Conservation (phyloP, 805 yeast species). For the Suhomyces sp. region DNA sequence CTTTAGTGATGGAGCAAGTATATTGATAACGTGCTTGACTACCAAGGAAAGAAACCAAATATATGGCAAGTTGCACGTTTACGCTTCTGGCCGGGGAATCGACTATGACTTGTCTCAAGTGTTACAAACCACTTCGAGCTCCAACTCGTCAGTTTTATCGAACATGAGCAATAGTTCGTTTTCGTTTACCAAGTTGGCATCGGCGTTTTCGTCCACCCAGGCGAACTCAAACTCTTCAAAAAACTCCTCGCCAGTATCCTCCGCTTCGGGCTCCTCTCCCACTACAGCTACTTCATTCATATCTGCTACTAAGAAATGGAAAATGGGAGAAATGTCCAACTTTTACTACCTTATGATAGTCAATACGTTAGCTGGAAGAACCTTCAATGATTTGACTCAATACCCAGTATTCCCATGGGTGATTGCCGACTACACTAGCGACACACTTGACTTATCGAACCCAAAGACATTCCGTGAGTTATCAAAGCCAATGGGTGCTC, state of each 20-base stretch:
- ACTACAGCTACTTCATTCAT: slow-evolving; percentile 26
- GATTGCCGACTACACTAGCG: slow-evolving; percentile 75
- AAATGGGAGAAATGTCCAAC: slow-evolving; percentile 72
- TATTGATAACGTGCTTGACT: slow-evolving; percentile 61
- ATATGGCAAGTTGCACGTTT: slow-evolving; percentile 45
- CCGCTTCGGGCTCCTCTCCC: slow-evolving; percentile 16
- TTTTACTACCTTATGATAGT: slow-evolving; percentile 77
- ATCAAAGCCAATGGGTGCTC: slow-evolving; percentile 92
- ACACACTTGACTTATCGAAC: slow-evolving; percentile 59
- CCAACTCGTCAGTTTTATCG: slow-evolving; percentile 1
- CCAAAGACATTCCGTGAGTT: slow-evolving; percentile 68
- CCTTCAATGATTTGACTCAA: slow-evolving; percentile 85
- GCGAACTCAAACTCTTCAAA: neutral
- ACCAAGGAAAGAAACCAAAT: slow-evolving; percentile 55
- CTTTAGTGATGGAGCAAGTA: slow-evolving; percentile 68
- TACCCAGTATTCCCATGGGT: slow-evolving; percentile 94
- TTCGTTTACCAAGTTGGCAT: slow-evolving; percentile 19
- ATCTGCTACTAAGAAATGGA: slow-evolving; percentile 69
- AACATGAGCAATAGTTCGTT: slow-evolving; percentile 14
- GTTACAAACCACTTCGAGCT: slow-evolving; percentile 35
- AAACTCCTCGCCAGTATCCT: slow-evolving; percentile 6
- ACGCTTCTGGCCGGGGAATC: slow-evolving; percentile 47
- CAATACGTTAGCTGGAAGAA: slow-evolving; percentile 83
- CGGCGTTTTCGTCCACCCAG: slow-evolving; percentile 14
- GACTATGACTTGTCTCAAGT: slow-evolving; percentile 58